Conservation (phyloP, 495 filamentous ascomycete genomes). For the Hamigera avellanea region DNA sequence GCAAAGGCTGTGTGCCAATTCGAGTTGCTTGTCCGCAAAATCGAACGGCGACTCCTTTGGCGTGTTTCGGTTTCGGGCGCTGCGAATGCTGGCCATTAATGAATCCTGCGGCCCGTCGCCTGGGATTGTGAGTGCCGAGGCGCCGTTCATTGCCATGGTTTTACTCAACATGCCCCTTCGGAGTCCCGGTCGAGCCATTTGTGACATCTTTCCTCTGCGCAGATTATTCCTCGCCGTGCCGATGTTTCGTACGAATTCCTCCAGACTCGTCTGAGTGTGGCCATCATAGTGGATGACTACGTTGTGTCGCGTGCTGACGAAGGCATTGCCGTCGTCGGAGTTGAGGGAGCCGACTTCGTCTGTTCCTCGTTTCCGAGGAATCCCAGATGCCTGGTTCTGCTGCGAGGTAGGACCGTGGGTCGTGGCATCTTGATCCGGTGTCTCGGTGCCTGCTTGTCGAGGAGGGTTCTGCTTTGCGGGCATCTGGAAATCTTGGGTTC, state of each 20-base stretch:
- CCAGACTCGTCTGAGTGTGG: constrained; percentile 68
- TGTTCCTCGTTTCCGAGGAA: constrained; percentile 17
- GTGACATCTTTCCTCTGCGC: constrained; percentile 56
- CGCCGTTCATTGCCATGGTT: no score
- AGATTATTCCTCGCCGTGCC: constrained; percentile 71
- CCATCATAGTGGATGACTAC: constrained; percentile 86
- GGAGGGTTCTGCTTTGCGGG: constrained; percentile 7
- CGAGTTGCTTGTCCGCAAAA: constrained; percentile 60
- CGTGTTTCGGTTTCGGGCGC: constrained; percentile 15
- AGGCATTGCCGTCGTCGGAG: constrained; percentile 28
- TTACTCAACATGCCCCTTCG: neutral
- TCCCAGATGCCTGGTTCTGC: constrained; percentile 6
- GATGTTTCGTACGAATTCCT: constrained; percentile 68
- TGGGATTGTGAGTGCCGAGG: neutral
- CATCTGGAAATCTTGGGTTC: constrained; percentile 22
- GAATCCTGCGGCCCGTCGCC: constrained; percentile 3
- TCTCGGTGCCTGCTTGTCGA: constrained; percentile 2
- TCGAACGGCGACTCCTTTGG: constrained; percentile 43
- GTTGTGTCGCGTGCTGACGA: constrained; percentile 63
- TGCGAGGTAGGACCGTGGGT: no score
- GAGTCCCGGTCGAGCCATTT: constrained; percentile 6
- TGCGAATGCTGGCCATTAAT: constrained; percentile 18
- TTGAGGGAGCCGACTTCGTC: constrained; percentile 19
- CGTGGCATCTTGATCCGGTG: no score
- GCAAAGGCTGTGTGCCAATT: constrained; percentile 67